A percentile compares a stretch with the other conserved stretches of the same genome.
These are phyloP conservation scores for Penicillium goetzii DNA, from an alignment of 495 filamentous ascomycete species.

Conservation along the genomic window DNA sequence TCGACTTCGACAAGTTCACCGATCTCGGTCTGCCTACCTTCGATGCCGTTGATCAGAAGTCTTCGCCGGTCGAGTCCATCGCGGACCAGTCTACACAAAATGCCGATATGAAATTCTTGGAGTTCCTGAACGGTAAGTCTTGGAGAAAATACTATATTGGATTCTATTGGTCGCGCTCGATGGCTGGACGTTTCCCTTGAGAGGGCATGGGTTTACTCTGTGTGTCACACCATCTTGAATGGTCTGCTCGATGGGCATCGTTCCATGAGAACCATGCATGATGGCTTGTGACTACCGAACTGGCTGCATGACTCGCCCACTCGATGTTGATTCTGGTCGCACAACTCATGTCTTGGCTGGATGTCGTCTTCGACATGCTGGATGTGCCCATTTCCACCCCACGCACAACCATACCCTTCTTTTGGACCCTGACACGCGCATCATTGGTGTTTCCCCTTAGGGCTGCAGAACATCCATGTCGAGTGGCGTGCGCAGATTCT, in stretches of 20 bases:
- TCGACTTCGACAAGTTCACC: slow-evolving; percentile 75
- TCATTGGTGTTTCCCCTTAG: slow-evolving; percentile 12
- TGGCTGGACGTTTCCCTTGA: slow-evolving; percentile 18
- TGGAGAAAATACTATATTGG: slow-evolving; percentile 11
- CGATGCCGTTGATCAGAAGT: slow-evolving; percentile 39
- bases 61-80: slow-evolving; percentile 26
- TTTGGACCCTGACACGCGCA: slow-evolving; percentile 14
- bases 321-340: background rate
- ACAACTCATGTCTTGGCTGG: slow-evolving; percentile 14
- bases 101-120: slow-evolving; percentile 49
- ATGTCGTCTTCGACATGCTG: slow-evolving; percentile 24
- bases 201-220: slow-evolving; percentile 12
- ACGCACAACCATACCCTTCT: background rate
- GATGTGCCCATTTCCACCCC: slow-evolving; percentile 9
- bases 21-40: slow-evolving; percentile 46
- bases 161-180: slow-evolving; percentile 19
- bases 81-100: slow-evolving; percentile 27
- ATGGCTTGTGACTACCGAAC: background rate
- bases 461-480: slow-evolving; percentile 26
- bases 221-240: slow-evolving; percentile 24
- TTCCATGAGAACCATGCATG: slow-evolving; percentile 5
- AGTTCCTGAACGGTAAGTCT: slow-evolving; percentile 50
- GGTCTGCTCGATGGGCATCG: slow-evolving; percentile 8
- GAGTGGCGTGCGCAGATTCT: slow-evolving; percentile 22
- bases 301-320: slow-evolving; percentile 4